These are phyloP conservation scores for Babesia caballi DNA, from an alignment of 169 alveolate genomes.

Conservation along the genomic window DNA sequence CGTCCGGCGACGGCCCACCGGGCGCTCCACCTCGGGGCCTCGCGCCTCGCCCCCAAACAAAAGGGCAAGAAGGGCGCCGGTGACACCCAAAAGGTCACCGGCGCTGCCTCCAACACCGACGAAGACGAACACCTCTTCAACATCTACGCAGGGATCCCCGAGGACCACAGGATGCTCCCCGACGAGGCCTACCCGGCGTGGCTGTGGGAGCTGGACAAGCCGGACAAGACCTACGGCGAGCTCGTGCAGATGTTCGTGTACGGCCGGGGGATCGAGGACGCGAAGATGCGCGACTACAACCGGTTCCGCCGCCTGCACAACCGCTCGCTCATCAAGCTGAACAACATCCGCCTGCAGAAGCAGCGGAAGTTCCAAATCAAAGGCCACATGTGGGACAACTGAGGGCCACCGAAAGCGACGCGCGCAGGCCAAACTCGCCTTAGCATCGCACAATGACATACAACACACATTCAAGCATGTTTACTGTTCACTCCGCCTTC, in stretches of 20 bases:
- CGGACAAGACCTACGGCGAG: slow-evolving; percentile 78
- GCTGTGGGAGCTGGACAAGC: slow-evolving; percentile 76
- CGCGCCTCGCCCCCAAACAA: slow-evolving; percentile 17
- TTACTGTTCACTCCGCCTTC: slow-evolving; percentile 43
- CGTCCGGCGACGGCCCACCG: neutral
- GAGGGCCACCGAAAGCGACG: neutral
- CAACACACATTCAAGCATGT: neutral
- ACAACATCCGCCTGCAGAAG: slow-evolving; percentile 74
- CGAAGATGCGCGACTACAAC: slow-evolving; percentile 73
- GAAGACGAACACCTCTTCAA: slow-evolving; percentile 74
- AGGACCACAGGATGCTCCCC: slow-evolving; percentile 73
- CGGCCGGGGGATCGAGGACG: slow-evolving; percentile 73
- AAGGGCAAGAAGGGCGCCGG: slow-evolving; percentile 59
- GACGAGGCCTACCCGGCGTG: slow-evolving; percentile 76
- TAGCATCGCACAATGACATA: neutral
- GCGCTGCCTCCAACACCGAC: slow-evolving; percentile 31
- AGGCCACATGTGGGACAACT: slow-evolving; percentile 71
- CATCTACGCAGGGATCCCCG: slow-evolving; percentile 68
- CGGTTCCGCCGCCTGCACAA: slow-evolving; percentile 77
- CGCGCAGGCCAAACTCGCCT: too few relatives aligned
- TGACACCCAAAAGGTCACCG: slow-evolving; percentile 39
- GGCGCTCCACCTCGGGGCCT: neutral
- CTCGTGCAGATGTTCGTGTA: slow-evolving; percentile 73
- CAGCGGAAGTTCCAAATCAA: slow-evolving; percentile 67
- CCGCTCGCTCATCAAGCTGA: slow-evolving; percentile 63